A percentile compares a stretch with the other conserved stretches of the same genome.
Evolutionary conservation across 78 protist species (phyloP).

Genomic region (Bodo saltans): DNA sequence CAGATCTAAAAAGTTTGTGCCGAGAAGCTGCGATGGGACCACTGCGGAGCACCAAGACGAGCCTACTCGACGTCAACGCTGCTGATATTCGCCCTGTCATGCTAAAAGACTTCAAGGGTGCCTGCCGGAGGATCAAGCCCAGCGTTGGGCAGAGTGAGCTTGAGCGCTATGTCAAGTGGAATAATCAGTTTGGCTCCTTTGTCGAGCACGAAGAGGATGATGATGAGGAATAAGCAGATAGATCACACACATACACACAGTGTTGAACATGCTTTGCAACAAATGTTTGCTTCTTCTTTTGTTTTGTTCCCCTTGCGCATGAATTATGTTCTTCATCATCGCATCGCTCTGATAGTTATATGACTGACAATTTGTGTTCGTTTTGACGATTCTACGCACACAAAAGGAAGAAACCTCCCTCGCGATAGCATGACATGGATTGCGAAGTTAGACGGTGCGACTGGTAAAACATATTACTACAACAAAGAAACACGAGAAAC

Average conservation of each 20-base stretch:
- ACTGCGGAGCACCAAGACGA: slow-evolving; percentile 27
- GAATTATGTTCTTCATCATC: no score
- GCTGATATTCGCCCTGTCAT: not conserved
- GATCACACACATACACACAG: not conserved
- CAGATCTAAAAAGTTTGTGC: slow-evolving; percentile 51
- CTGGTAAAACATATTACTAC: not conserved
- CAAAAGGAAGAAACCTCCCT: no score
- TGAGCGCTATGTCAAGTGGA: not conserved
- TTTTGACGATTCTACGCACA: no score
- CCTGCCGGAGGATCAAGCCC: not conserved
- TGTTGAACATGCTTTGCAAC: no score
- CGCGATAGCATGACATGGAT: no score
- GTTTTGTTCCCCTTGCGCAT: no score
- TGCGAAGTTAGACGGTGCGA: not conserved
- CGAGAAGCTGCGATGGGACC: slow-evolving; percentile 67
- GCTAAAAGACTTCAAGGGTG: not conserved
- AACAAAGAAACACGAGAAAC: not conserved
- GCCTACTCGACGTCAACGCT: not conserved
- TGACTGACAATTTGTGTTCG: no score
- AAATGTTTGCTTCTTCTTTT: no score
- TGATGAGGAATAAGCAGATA: not conserved
- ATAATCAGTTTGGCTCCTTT: slow-evolving; percentile 4
- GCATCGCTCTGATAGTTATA: no score
- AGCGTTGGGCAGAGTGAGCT: slow-evolving; percentile 10
- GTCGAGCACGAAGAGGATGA: not conserved